Evolutionary conservation across 2,329 filamentous ascomycete genomes (phyloP), one percentile per base, ranked within the genome.

Genomic region (Xenoacremonium recifei): DNA sequence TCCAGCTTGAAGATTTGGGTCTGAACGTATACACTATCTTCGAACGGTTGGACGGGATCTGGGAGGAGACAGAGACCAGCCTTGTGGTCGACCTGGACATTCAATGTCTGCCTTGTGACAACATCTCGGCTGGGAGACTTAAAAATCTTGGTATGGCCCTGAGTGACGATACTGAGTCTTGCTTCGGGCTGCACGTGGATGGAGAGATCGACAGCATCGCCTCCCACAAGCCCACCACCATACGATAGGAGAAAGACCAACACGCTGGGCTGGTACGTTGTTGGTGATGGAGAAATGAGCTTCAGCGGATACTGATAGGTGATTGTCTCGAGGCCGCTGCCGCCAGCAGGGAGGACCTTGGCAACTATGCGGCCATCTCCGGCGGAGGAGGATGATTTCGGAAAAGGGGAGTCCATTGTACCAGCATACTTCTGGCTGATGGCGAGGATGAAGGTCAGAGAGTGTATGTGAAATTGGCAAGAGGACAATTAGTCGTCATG

Each of bases 301-400:
- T 99, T 99, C 35, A 99, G 76, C 2, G 93, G 93, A 59, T 97
- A 99, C 63, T 95, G 89, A 63, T 95, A 97, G 25, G 84, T 84
- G 51, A 96, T 79, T 21, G 76, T 80, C 47, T 84, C 80, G 21
- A 96, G 76, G 34, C 83, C 82, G 12, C 88, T 88, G 35, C 79
- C 79, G 19, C 79, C 76, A 21, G 84, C 83, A 25, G 91, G 88
- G 9, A 91, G 75, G 5, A 87, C 70, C 16, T 80, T 80, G 43
- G 89, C 81, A 39, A 89, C 75, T 53, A 96, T 86, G 50, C 75
- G 77, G 47, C 93, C 93, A 60, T 88, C 76, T 43, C 93, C 93
- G 17, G 91, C 80, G 39, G 76, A 74, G 18, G 87, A 87, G 29
- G 84, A 77, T 20, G 87, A 87, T 38, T 79, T 73, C 37, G 86